Evolutionary conservation across 192 early-diverging fungal species (phyloP).

Genomic region (Mortierella alpina): DNA sequence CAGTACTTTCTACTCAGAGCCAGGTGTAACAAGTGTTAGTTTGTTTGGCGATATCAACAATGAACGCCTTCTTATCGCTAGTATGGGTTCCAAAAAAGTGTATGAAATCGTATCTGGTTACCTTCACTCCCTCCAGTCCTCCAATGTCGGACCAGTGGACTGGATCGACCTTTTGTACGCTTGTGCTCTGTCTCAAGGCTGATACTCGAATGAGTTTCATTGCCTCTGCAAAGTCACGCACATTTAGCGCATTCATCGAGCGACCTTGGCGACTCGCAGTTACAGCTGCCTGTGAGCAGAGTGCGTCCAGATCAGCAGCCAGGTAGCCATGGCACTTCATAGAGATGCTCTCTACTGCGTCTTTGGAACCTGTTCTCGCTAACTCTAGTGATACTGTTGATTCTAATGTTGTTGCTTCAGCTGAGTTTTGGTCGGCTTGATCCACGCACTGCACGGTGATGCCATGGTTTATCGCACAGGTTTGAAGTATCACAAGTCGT

Average conservation of each 20-base stretch:
- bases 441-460: not conserved
- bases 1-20: slow-evolving; percentile 60
- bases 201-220: slow-evolving; percentile 43
- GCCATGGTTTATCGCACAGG: slow-evolving; percentile 21
- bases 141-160: slow-evolving; percentile 86
- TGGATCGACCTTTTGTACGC: slow-evolving; percentile 56
- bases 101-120: slow-evolving; percentile 10
- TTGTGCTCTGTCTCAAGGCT: slow-evolving; percentile 44
- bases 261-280: slow-evolving; percentile 36
- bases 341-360: slow-evolving; percentile 41
- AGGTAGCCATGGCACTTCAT: slow-evolving; percentile 65
- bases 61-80: not conserved
- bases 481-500: slow-evolving; percentile 53
- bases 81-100: not conserved
- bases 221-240: slow-evolving; percentile 60
- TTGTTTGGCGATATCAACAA: not conserved
- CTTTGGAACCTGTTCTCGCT: not conserved
- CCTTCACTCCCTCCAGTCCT: slow-evolving; percentile 79
- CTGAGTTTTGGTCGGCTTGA: not conserved
- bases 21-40: not conserved
- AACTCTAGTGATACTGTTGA: not conserved
- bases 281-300: slow-evolving; percentile 48
- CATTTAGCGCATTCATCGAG: slow-evolving; percentile 24
- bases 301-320: slow-evolving; percentile 62
- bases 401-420: not conserved